Evolutionary conservation across 2,329 filamentous ascomycete species (phyloP).

Genomic region (Aspergillus quadrilineatus): DNA sequence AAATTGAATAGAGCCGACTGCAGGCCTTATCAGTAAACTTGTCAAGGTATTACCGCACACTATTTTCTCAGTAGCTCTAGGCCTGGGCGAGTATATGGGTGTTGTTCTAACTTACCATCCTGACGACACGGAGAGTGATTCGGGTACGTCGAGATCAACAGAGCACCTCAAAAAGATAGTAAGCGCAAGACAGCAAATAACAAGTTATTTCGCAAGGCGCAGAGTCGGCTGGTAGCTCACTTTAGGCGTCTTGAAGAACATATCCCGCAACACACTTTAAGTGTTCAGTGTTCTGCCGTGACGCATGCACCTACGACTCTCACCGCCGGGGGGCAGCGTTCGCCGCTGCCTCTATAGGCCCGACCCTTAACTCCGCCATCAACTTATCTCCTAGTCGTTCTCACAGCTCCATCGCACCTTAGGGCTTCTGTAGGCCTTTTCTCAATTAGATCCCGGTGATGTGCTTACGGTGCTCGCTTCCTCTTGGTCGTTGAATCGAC

Average conservation of each 20-base stretch:
- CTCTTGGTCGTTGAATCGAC: slow-evolving; percentile 25
- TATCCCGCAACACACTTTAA: slow-evolving; percentile 12
- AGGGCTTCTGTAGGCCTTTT: background rate
- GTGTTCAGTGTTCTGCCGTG: slow-evolving; percentile 18
- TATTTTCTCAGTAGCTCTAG: background rate
- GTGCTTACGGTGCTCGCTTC: slow-evolving; percentile 18
- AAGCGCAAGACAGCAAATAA: background rate
- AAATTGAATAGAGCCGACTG: slow-evolving; percentile 99
- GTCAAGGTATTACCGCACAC: background rate
- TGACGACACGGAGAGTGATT: slow-evolving; percentile 15
- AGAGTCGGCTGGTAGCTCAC: background rate
- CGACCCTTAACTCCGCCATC: slow-evolving; percentile 4
- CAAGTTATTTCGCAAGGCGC: background rate
- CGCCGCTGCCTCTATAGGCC: background rate
- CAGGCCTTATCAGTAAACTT: background rate
- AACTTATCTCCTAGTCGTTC: background rate
- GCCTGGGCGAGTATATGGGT: background rate
- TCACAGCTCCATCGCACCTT: background rate
- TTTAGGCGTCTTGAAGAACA: background rate
- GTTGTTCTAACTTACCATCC: slow-evolving; percentile 31
- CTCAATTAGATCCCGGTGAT: slow-evolving; percentile 19
- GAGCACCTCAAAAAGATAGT: background rate
- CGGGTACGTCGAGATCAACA: background rate
- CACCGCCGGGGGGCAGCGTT: slow-evolving; percentile 16
- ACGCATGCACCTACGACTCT: slow-evolving; percentile 17